A percentile compares a stretch with the other conserved stretches of the same genome.
Conservation (phyloP, 306 rosid genomes). For the Benincasa hispida region DNA sequence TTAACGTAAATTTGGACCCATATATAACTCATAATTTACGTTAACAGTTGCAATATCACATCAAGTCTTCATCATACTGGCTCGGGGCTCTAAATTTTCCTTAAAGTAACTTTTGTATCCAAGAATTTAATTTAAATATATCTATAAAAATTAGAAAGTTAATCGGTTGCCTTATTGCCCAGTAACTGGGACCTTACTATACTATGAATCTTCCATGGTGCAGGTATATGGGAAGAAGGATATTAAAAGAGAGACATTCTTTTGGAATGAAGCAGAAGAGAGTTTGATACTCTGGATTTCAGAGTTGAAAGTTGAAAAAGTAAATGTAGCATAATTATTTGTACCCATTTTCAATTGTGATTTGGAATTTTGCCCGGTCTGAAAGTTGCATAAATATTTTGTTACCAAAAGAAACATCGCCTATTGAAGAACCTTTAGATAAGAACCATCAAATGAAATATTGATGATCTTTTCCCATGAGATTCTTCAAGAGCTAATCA, state of each 20-base stretch:
- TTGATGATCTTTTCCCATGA: neutral
- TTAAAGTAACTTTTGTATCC: too few species aligned
- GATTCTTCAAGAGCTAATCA: neutral
- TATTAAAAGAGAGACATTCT: constrained; percentile 18
- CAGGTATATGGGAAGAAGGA: constrained; percentile 60
- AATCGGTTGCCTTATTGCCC: neutral
- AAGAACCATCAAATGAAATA: neutral
- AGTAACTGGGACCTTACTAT: neutral
- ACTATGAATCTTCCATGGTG: neutral
- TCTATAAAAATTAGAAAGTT: neutral
- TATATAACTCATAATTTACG: too few species aligned
- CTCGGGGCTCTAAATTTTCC: too few species aligned
- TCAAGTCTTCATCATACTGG: too few species aligned
- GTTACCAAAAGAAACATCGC: neutral
- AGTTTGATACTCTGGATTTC: neutral
- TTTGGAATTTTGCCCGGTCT: neutral
- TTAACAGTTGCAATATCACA: too few species aligned
- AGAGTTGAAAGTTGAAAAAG: neutral
- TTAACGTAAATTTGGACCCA: too few species aligned
- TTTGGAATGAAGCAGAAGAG: neutral
- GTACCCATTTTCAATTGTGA: neutral
- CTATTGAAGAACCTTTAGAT: neutral
- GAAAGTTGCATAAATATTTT: neutral
- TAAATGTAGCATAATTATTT: neutral
- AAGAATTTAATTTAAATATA: neutral